phyloP scores from a whole-genome alignment of 1,139 yeast genomes.

The Geotrichum phurueaensis region DNA sequence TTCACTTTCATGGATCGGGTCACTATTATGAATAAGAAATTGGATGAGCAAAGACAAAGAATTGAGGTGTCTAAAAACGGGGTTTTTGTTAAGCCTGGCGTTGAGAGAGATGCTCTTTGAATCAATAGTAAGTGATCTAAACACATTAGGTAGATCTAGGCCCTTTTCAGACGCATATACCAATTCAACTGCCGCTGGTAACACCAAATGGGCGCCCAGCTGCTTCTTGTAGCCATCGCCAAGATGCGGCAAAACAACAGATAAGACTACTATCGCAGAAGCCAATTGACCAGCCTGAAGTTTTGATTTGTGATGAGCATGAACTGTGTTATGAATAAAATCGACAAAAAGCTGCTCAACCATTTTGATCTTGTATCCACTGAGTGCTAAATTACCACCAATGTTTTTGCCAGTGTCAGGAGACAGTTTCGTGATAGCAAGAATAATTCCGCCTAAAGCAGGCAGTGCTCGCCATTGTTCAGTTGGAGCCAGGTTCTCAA shows the following conservation, averaged over 20 bases:
- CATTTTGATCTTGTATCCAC: conserved; percentile 1
- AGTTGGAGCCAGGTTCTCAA: conserved; percentile 10
- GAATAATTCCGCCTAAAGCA: conserved; percentile 48
- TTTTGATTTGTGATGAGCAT: conserved; percentile 2
- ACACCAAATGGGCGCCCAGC: conserved; percentile 2
- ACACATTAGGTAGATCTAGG: background rate
- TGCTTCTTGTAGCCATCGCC: conserved; percentile 2
- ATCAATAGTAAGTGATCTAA: background rate
- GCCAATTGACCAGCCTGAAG: conserved; percentile 11
- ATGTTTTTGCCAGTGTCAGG: conserved; percentile 25
- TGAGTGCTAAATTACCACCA: conserved; percentile 23
- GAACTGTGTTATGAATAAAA: conserved; percentile 15
- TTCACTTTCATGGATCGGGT: conserved; percentile 12
- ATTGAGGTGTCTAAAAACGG: conserved; percentile 20
- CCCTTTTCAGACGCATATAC: conserved; percentile 11
- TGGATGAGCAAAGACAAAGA: conserved; percentile 23
- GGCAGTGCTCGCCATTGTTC: conserved; percentile 54
- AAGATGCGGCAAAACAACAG: conserved; percentile 13
- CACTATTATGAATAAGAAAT: conserved; percentile 17
- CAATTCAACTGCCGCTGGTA: conserved; percentile 3
- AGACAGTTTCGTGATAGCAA: conserved; percentile 32
- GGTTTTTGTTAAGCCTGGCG: conserved; percentile 1
- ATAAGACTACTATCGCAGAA: conserved; percentile 10
- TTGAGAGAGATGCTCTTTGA: background rate
- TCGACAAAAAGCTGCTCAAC: conserved; percentile 20